A percentile compares a stretch with the other conserved stretches of the same genome.
These are phyloP conservation scores for Cyphellophora europaea DNA, from an alignment of 2,329 filamentous ascomycete genomes.

Conservation along the genomic window DNA sequence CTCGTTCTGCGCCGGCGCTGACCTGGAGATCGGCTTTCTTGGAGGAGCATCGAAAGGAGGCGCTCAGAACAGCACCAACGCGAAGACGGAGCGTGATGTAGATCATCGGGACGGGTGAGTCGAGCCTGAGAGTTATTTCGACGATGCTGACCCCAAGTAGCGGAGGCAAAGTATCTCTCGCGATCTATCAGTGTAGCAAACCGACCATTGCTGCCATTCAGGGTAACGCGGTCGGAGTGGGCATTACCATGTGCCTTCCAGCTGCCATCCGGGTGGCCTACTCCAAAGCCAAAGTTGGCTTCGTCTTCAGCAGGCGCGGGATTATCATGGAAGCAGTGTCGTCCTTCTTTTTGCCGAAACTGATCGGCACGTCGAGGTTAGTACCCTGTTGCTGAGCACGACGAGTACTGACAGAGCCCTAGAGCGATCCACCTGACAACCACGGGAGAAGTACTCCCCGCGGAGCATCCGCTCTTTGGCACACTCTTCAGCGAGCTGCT, in stretches of 20 bases:
- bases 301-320: slow-evolving; percentile 60
- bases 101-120: slow-evolving; percentile 20
- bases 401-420: too few relatives aligned
- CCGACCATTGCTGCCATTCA: slow-evolving; percentile 52
- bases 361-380: slow-evolving; percentile 54
- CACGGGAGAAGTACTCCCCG: slow-evolving; percentile 52
- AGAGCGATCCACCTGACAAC: slow-evolving; percentile 58
- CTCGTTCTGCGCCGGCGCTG: slow-evolving; percentile 52
- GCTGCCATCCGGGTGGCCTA: slow-evolving; percentile 44
- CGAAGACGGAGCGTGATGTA: slow-evolving; percentile 17
- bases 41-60: slow-evolving; percentile 12
- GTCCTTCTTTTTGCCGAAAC: slow-evolving; percentile 59
- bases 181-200: slow-evolving; percentile 49
- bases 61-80: slow-evolving; percentile 7
- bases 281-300: slow-evolving; percentile 55
- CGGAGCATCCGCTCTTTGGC: slow-evolving; percentile 40
- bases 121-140: background rate
- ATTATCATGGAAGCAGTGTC: slow-evolving; percentile 61
- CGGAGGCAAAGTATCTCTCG: slow-evolving; percentile 45
- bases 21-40: slow-evolving; percentile 37
- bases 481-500: slow-evolving; percentile 60
- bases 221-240: slow-evolving; percentile 51
- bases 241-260: slow-evolving; percentile 53
- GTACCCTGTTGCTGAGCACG: too few relatives aligned
- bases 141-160: slow-evolving; percentile 19